Evolutionary conservation across 2,329 filamentous ascomycete species (phyloP), one percentile per base, ranked within the genome.

Genomic region (Colletotrichum truncatum): DNA sequence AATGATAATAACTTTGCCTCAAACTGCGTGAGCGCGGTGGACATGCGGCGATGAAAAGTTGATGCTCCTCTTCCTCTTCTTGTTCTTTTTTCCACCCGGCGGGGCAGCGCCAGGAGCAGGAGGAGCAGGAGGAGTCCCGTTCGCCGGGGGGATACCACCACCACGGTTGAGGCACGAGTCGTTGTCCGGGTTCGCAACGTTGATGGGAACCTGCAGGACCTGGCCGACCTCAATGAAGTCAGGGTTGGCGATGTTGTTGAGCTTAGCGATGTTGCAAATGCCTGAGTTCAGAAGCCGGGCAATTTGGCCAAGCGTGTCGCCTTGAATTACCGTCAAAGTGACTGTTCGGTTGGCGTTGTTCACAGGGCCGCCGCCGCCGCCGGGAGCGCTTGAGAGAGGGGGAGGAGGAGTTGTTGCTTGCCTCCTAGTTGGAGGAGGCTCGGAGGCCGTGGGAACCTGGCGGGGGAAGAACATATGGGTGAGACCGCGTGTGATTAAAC

Each of bases 191-290:
- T 34, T 41, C 11, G 49, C 41, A 23, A 62, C 6, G 57, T 65
- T 65, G 28, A 65, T 30, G 23, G 57, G 41, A 6, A 65, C 21
- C 21, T 41, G 25, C 4, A 65, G 57, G 14, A 36, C 16, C 62
- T 55, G 41, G 10, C 36, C 43, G 41, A 51, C 16, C 2, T 25
- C 21, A 49, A 65, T 65, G 9, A 62, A 38, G 26, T 65, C 49
- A 12, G 62, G 62, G 57, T 65, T 36, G 14, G 56, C 16, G 12
- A 65, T 28, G 7, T 54, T 62, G 49, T 62, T 65, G 41, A 51
- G 41, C 34, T 54, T 49, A 21, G 62, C 62, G 56, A 65, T 65
- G 26, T 65, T 26, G 62, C 62, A 65, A 16, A 65, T 65, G 46
- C 62, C 62, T 41, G 62, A 65, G 62, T 65, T 65, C 11, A 65